These are phyloP conservation scores for Globisporangium middletonii DNA, from an alignment of 352 stramenopile genomes.

Conservation along the genomic window DNA sequence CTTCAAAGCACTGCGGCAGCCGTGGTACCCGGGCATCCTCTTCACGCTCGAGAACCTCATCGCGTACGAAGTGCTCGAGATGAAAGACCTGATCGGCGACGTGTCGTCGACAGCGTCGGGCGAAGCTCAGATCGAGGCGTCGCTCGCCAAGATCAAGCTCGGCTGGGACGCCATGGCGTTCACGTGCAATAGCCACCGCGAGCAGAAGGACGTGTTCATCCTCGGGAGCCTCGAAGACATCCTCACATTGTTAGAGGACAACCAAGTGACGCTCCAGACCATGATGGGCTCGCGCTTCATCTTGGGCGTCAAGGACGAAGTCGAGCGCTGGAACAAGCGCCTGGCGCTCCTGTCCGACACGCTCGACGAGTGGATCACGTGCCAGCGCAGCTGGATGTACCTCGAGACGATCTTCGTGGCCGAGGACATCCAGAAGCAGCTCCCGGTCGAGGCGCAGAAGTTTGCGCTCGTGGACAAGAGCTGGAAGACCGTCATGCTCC, in stretches of 20 bases:
- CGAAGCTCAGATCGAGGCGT: conserved; percentile 89
- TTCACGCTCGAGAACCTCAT: conserved; percentile 90
- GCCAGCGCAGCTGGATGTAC: conserved; percentile 87
- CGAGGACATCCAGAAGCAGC: conserved; percentile 86
- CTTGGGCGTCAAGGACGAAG: conserved; percentile 87
- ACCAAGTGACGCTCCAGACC: conserved; percentile 88
- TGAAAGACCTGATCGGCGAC: conserved; percentile 85
- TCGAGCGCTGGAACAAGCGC: conserved; percentile 88
- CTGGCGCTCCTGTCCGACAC: conserved; percentile 79
- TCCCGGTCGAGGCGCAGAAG: conserved; percentile 82
- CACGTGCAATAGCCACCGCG: conserved; percentile 73
- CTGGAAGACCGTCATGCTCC: conserved; percentile 82
- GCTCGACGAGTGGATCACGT: conserved; percentile 81
- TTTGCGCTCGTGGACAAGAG: conserved; percentile 83
- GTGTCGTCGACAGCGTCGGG: conserved; percentile 82
- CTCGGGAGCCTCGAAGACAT: conserved; percentile 90
- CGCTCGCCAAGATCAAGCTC: conserved; percentile 83
- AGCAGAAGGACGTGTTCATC: conserved; percentile 87
- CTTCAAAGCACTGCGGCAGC: conserved; percentile 85
- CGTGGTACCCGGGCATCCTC: conserved; percentile 84
- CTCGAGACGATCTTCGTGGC: conserved; percentile 87
- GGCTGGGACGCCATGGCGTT: conserved; percentile 88
- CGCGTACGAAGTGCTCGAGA: conserved; percentile 79
- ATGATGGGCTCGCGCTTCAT: conserved; percentile 93
- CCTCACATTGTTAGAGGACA: conserved; percentile 86